Evolutionary conservation across 2,329 filamentous ascomycete species (phyloP).

Genomic region (Calonectria ilicicola): DNA sequence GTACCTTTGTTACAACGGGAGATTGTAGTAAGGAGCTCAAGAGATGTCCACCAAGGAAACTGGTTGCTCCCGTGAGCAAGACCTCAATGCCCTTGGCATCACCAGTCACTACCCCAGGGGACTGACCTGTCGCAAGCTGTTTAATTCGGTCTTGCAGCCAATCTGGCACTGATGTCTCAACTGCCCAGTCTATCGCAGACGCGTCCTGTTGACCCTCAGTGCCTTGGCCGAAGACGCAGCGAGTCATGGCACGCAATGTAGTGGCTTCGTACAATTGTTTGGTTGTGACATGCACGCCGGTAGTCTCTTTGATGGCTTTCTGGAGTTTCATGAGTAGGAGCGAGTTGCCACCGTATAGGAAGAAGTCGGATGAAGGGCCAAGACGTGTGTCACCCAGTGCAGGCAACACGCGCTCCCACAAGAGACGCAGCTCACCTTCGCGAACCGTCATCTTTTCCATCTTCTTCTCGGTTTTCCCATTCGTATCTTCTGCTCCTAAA

Average conservation of each 20-base stretch:
- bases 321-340: conserved; percentile 45
- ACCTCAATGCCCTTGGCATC: conserved; percentile 14
- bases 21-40: conserved; percentile 17
- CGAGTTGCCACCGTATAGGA: conserved; percentile 51
- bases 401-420: conserved; percentile 30
- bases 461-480: not conserved
- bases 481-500: conserved; percentile 5
- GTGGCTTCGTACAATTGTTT: conserved; percentile 48
- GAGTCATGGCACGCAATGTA: conserved; percentile 51
- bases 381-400: not conserved
- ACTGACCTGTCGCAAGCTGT: not conserved
- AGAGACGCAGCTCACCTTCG: conserved; percentile 25
- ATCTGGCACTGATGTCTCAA: conserved; percentile 45
- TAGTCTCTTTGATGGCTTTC: conserved; percentile 40
- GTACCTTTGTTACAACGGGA: conserved; percentile 18
- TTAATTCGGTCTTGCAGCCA: not conserved
- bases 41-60: conserved; percentile 31
- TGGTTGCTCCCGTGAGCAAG: conserved; percentile 25
- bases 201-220: not conserved
- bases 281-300: conserved; percentile 41
- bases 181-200: conserved; percentile 51
- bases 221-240: conserved; percentile 31
- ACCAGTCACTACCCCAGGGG: not conserved
- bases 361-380: conserved; percentile 48
- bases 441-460: conserved; percentile 20